Evolutionary conservation across 441 rosid species (phyloP), one percentile per base, ranked within the genome.

Genomic region (Isatis lusitanica): DNA sequence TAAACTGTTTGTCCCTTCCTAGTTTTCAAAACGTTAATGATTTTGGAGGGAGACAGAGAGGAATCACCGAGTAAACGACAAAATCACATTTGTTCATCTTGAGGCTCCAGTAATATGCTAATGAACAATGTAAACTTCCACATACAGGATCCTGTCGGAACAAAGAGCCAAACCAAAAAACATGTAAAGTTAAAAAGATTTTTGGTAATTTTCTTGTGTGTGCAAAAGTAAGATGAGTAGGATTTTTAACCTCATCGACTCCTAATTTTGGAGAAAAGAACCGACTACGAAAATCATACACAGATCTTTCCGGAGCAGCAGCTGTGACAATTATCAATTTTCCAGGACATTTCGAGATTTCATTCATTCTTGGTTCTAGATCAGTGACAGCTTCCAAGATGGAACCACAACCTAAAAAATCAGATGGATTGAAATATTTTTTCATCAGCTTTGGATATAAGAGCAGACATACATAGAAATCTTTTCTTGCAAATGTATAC

Each of bases 121-220:
- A 71, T 44, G 86, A 78, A 80, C 94, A 90, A 50, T 87, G 84
- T 50, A 88, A 91, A 73, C 91, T 82, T 33, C 94, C 91, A 74
- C 84, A 75, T 5, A 88, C 88, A 53, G 90, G 85, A 75, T 87
- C 90, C 91, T 90, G 83, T 1, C 1, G 24, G 24, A 21, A 21
- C 24, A 21, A 21, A 21, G 2, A 58, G 33, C 16, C 53, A 60
- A 8, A 52, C 33, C 28, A 26, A 26, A 11, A 50, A 21, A 18
- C 2, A 50, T 50, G 30, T 9, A 18, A 0, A 47, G 21, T 13
- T 50, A 18, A 9, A 48, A 48, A 48, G 13, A 18, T 2, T 18
- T 48, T 8, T 48, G 3, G 55, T 50, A 30, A 4, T 50, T 21
- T 50, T 2, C 18, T 50, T 50, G 30, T 4, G 16, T 9, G 15